Base-by-base conservation (phyloP, 164 flowering plant genomes). In the Tetracentron sinense region DNA sequence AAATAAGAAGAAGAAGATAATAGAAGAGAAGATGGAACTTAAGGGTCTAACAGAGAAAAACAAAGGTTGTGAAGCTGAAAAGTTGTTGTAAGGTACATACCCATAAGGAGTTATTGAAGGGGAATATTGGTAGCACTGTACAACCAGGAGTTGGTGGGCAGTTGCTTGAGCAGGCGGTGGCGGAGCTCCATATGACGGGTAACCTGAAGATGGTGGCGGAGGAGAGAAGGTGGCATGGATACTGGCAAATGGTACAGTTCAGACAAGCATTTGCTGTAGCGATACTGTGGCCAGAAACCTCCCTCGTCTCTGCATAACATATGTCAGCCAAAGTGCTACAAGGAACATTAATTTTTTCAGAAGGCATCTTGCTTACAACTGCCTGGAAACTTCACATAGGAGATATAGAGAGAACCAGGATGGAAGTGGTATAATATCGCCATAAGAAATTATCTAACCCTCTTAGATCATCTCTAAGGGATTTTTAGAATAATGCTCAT, bases 181-280 rank as follows among this genome's bases (percentile, higher is more conserved):
- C 17, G 75, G 72, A 42, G 65, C 21, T 44, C 56, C 50, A 53
- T 31, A 53, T 17, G 44, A 44, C 14, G 64, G 73, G 19, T 57
- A 61, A 35, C 55, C 66, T 38, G 76, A 59, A 4, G 66, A 66
- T 29, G 59, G 65, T 20, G 74, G 69, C 21, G 74, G 49, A 52
- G n/a, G 61, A 47, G 0, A n/a, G 69, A 35, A 58, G 50, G 26
- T 72, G 66, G 56, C 79, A 75, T 50, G 76, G 65, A 38, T 68
- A 56, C n/a, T 51, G 75, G 56, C 77, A 75, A 3, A 54, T 27
- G 12, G 68, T 50, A 60, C 74, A 71, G 55, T 62, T 56, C 27
- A 1, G 19, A 42, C 72, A 62, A 47, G 19, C 35, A 44, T 51
- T 38, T 8, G 46, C 25, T 30, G 23, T 4, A 31, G 61, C 19